These are phyloP conservation scores for Dryas octopetala DNA, from an alignment of 306 rosid species.

Conservation along the genomic window DNA sequence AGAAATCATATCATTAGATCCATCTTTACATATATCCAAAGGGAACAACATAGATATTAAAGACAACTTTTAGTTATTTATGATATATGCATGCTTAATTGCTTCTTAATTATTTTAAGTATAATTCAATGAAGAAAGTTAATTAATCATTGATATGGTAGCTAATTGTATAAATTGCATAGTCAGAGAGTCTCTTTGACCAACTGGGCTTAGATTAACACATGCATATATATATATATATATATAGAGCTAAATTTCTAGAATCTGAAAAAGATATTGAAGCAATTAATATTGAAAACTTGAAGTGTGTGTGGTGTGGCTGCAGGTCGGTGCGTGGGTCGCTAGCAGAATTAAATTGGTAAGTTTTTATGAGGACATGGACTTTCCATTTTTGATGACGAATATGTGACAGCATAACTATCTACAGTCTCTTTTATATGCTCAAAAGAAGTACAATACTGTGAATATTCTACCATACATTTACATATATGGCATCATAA, in stretches of 20 bases:
- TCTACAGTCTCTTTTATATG: neutral
- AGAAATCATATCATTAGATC: neutral
- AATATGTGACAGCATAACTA: constrained; percentile 13
- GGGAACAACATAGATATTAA: neutral
- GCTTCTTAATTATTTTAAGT: neutral
- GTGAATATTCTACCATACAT: constrained; percentile 30
- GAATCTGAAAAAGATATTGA: too few relatives aligned
- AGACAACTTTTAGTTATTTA: neutral
- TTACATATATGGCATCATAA: neutral
- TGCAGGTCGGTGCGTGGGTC: too few relatives aligned
- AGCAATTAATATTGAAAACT: too few relatives aligned
- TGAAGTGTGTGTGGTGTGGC: too few relatives aligned
- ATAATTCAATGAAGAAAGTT: neutral
- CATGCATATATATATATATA: too few relatives aligned
- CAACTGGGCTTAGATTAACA: neutral
- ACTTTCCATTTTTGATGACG: constrained; percentile 10
- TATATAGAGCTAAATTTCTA: too few relatives aligned
- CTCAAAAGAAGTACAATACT: constrained; percentile 23
- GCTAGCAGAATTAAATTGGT: too few relatives aligned
- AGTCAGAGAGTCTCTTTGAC: neutral
- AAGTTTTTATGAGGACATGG: constrained; percentile 7
- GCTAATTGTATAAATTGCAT: neutral
- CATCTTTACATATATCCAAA: neutral
- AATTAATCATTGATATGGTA: neutral
- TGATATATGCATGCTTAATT: neutral